These are phyloP conservation scores for Oryza officinalis DNA, from an alignment of 176 grass and related monocot genomes.

Conservation along the genomic window DNA sequence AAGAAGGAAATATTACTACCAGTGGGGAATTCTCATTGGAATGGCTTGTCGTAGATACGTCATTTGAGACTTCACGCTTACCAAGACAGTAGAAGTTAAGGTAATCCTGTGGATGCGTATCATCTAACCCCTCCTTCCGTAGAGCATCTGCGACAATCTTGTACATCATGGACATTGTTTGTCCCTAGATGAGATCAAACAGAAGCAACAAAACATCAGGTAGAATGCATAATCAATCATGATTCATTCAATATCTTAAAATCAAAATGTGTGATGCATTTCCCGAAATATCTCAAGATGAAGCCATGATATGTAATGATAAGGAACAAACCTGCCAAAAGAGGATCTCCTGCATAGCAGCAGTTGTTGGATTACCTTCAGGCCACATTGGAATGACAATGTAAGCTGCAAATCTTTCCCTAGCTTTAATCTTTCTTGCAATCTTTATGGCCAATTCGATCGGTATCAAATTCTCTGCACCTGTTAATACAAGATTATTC, in stretches of 20 bases:
- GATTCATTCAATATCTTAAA: constrained; percentile 10
- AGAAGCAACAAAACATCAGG: neutral
- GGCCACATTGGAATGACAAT: constrained; percentile 98
- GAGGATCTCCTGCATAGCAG: constrained; percentile 87
- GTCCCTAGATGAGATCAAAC: constrained; percentile 49
- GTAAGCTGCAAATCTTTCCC: constrained; percentile 74
- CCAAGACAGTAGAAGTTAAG: constrained; percentile 82
- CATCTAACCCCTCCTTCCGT: constrained; percentile 45
- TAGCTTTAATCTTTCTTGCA: constrained; percentile 79
- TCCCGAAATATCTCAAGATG: neutral
- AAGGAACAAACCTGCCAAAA: constrained; percentile 81
- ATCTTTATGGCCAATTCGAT: constrained; percentile 92
- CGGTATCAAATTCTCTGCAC: constrained; percentile 88
- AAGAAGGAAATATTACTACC: constrained; percentile 24
- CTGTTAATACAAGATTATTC: constrained; percentile 37
- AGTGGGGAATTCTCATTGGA: constrained; percentile 50
- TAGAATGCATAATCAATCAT: neutral
- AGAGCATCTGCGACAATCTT: constrained; percentile 60
- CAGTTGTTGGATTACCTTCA: constrained; percentile 70
- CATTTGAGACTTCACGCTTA: constrained; percentile 45
- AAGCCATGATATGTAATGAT: neutral
- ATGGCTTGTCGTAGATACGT: neutral
- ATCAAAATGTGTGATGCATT: neutral
- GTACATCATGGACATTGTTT: constrained; percentile 83
- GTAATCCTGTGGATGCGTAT: constrained; percentile 62